phyloP scores from a whole-genome alignment of 768 basidiomycete species.

The Boletellus emodensis region DNA sequence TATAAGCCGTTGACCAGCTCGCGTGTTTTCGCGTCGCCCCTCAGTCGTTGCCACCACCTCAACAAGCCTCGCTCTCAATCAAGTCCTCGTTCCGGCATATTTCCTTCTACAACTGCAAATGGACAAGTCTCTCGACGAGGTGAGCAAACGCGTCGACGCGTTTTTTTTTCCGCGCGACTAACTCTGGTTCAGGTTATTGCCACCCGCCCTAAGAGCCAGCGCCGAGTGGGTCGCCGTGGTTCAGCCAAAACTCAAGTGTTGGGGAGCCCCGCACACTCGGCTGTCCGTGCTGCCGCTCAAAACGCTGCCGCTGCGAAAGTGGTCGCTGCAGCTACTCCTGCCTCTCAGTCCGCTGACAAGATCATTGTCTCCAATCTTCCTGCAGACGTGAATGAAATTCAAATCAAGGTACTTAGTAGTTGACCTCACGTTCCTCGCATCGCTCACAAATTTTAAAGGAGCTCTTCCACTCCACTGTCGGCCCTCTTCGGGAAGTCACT shows the following conservation, averaged over 20 bases:
- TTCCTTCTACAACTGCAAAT: slow-evolving; percentile 35
- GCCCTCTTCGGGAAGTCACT: slow-evolving; percentile 77
- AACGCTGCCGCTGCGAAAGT: slow-evolving; percentile 41
- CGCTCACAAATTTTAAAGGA: slow-evolving; percentile 54
- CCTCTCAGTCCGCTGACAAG: slow-evolving; percentile 60
- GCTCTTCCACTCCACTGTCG: slow-evolving; percentile 87
- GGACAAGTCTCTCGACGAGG: slow-evolving; percentile 85
- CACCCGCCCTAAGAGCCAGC: slow-evolving; percentile 46
- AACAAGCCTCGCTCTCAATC: neutral
- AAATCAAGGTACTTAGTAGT: slow-evolving; percentile 72
- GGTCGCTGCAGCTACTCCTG: slow-evolving; percentile 38
- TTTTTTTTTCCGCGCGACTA: slow-evolving; percentile 7
- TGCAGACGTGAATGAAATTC: slow-evolving; percentile 84
- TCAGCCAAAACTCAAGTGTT: slow-evolving; percentile 58
- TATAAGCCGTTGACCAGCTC: slow-evolving; percentile 10
- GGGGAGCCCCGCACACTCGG: slow-evolving; percentile 50
- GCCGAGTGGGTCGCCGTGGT: slow-evolving; percentile 40
- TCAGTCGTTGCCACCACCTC: slow-evolving; percentile 25
- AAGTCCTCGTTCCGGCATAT: neutral
- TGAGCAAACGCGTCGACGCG: slow-evolving; percentile 32
- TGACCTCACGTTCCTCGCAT: neutral
- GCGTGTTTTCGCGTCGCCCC: slow-evolving; percentile 24
- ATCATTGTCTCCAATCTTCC: slow-evolving; percentile 97
- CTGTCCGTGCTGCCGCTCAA: slow-evolving; percentile 49
- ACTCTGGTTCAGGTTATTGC: slow-evolving; percentile 56